Percentiles rank a stretch among this genome's conserved stretches.
Evolutionary conservation across 306 rosid genomes (phyloP).

Genomic region (Datisca glomerata): DNA sequence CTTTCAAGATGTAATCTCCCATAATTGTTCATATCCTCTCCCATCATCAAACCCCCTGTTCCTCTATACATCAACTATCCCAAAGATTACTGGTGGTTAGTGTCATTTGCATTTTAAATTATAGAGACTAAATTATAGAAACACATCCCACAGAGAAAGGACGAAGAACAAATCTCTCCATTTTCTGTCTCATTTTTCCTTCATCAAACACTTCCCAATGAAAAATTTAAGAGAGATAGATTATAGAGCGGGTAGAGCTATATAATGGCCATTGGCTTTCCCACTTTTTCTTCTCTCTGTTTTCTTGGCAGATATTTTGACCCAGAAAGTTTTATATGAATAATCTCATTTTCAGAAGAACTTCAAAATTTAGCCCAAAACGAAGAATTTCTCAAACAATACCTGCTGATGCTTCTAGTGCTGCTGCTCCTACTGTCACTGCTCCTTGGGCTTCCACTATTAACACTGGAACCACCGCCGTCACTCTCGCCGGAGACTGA

Average conservation of each 20-base stretch:
- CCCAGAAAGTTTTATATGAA: not conserved
- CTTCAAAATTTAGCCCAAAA: too few relatives aligned
- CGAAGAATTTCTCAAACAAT: not conserved
- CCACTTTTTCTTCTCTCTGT: too few relatives aligned
- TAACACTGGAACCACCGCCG: slow-evolving; percentile 37
- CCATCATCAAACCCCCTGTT: slow-evolving; percentile 79
- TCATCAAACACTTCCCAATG: too few relatives aligned
- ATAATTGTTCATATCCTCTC: slow-evolving; percentile 71
- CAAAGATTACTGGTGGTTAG: too few relatives aligned
- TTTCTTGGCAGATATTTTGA: not conserved
- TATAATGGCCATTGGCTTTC: too few relatives aligned
- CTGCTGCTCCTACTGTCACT: slow-evolving; percentile 42
- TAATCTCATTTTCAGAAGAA: too few relatives aligned
- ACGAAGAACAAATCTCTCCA: slow-evolving; percentile 90
- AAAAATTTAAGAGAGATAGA: too few relatives aligned
- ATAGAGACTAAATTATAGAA: slow-evolving; percentile 21
- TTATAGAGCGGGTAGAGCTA: too few relatives aligned
- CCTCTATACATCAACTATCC: slow-evolving; percentile 45
- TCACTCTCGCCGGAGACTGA: slow-evolving; percentile 27
- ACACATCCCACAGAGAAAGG: slow-evolving; percentile 83
- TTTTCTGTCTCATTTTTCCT: slow-evolving; percentile 47
- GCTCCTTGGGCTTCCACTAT: slow-evolving; percentile 55
- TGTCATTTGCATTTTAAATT: too few relatives aligned
- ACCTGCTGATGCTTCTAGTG: slow-evolving; percentile 15
- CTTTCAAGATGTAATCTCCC: slow-evolving; percentile 63